phyloP scores from a whole-genome alignment of 495 filamentous ascomycete genomes.

The Neurospora sp. region DNA sequence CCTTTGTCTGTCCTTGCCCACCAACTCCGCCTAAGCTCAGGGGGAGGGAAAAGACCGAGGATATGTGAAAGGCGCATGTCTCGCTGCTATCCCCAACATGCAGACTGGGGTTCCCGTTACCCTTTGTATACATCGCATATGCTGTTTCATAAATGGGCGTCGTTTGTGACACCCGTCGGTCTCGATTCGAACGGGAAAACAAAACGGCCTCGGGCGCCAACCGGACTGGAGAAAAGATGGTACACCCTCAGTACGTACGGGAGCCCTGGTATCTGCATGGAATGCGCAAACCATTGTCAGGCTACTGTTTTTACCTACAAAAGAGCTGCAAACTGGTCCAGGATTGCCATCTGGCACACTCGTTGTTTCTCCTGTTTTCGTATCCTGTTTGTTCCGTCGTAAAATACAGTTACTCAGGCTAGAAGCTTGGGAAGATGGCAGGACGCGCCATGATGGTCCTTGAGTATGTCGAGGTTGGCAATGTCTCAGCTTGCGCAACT shows the following conservation, averaged over 20 bases:
- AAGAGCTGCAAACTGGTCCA: not conserved
- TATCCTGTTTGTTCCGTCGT: not conserved
- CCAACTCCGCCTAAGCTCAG: not conserved
- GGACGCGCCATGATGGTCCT: not conserved
- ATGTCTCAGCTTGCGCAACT: not conserved
- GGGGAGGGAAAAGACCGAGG: not conserved
- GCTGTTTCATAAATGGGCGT: not conserved
- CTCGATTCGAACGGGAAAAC: not conserved
- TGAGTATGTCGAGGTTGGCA: not conserved
- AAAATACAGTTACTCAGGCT: not conserved
- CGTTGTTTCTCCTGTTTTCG: not conserved
- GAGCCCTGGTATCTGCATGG: not conserved
- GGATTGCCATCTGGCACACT: not conserved
- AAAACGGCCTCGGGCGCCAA: not conserved
- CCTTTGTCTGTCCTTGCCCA: not conserved
- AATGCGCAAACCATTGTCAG: not conserved
- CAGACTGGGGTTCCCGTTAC: not conserved
- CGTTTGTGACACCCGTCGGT: not conserved
- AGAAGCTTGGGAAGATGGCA: not conserved
- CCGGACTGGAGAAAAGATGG: not conserved
- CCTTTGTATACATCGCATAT: not conserved
- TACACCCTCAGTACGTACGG: not conserved
- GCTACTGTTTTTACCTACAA: not conserved
- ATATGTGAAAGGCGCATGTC: not conserved
- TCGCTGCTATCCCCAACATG: not conserved